phyloP scores from a whole-genome alignment of 2,329 filamentous ascomycete species.

The Fusarium sp. region DNA sequence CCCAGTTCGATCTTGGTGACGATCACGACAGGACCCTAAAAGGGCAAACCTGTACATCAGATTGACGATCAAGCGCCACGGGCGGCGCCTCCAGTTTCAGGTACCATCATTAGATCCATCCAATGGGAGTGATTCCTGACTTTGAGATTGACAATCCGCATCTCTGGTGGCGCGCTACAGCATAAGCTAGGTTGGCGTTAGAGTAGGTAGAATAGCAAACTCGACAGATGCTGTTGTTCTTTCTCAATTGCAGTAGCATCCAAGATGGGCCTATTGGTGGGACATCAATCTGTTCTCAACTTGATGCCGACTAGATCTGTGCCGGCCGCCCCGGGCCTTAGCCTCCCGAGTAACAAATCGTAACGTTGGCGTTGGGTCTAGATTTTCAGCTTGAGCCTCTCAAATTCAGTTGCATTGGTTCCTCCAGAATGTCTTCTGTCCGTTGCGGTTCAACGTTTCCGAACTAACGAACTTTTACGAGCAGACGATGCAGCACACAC shows the following conservation, averaged over 20 bases:
- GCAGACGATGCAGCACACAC: constrained; percentile 7
- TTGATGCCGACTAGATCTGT: constrained; percentile 19
- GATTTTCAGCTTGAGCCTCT: constrained; percentile 6
- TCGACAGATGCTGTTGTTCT: constrained; percentile 6
- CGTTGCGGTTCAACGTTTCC: constrained; percentile 3
- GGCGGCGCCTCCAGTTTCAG: constrained; percentile 39
- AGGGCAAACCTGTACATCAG: constrained; percentile 12
- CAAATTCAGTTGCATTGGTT: neutral
- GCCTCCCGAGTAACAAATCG: constrained; percentile 11
- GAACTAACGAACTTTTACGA: neutral
- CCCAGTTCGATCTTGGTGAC: neutral
- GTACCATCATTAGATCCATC: constrained; percentile 29
- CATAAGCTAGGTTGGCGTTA: constrained; percentile 10
- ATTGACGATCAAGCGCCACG: constrained; percentile 37
- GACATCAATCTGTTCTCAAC: constrained; percentile 12
- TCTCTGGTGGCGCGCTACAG: constrained; percentile 30
- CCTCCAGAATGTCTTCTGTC: neutral
- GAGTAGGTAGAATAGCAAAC: constrained; percentile 22
- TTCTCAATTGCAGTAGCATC: neutral
- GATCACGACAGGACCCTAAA: neutral
- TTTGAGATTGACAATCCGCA: constrained; percentile 30
- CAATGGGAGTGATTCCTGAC: constrained; percentile 38
- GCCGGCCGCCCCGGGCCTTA: constrained; percentile 15
- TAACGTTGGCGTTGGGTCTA: constrained; percentile 31
- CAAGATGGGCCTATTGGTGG: constrained; percentile 2